Evolutionary conservation across 1,284 basidiomycete genomes (phyloP), one percentile per base, ranked within the genome.

Genomic region (Moesziomyces parantarcticus): DNA sequence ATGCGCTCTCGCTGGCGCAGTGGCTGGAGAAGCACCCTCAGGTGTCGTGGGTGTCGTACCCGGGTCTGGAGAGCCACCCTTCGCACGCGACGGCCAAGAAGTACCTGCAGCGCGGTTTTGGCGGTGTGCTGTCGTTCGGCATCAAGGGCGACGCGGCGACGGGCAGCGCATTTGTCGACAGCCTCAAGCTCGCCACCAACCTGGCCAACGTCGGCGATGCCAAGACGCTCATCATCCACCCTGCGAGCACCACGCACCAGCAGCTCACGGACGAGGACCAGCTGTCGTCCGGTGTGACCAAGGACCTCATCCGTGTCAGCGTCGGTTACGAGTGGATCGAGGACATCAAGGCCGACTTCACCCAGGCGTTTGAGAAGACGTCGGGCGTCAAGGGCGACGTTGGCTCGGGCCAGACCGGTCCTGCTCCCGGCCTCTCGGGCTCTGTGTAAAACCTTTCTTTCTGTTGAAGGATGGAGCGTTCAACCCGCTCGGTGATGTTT

Each of bases 271-370:
- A 86, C 26, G 89, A 89, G 63, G 92, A 94, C 84, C 90, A 91
- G 83, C 51, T 87, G 29, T 83, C 86, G 1, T 87, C 90, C 2
- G 93, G 93, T 29, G 92, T 94, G 16, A 91, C 90, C 11, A 89
- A 89, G 26, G 92, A 93, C 83, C 85, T 93, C 52, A 91, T 94
- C 77, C 88, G 92, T 67, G 89, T 93, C 79, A 73, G 89, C 4
- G 89, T 90, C 45, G 93, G 93, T n/a, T 92, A 92, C 69, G 93
- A 95, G 85, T 90, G 89, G 75, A 92, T 93, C 78, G 87, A 87
- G 58, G 83, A 82, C 54, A 83, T 80, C 81, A 90, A 93, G 75
- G 91, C 91, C 13, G 92, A 94, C 84, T 93, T 94, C 81, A 89
- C 90, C 68, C 87, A 88, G 62, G 90, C 89, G 5, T 85, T 89